Percentiles rank a stretch among this genome's conserved stretches.
Evolutionary conservation across 352 stramenopile species (phyloP).

Genomic region (Phytopythium litorale): DNA sequence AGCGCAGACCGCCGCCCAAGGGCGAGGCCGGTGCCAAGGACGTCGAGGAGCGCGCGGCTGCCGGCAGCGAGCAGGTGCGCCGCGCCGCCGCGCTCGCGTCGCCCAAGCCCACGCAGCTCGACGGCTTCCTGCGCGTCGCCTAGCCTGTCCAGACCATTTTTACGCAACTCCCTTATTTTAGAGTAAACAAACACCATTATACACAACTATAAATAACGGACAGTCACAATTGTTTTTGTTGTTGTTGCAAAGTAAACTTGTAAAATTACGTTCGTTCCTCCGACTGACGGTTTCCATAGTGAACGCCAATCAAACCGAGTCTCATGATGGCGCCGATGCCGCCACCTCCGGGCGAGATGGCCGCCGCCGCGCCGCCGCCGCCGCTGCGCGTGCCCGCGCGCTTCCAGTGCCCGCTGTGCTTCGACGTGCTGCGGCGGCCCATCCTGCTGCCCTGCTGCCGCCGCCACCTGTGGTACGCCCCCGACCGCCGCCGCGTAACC

Average conservation of each 20-base stretch:
- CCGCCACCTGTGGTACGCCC: slow-evolving; percentile 58
- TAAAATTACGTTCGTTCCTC: too few species aligned
- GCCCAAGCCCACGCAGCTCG: neutral
- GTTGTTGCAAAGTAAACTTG: too few species aligned
- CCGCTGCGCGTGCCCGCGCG: slow-evolving; percentile 44
- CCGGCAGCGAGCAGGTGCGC: slow-evolving; percentile 11
- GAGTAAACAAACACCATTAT: neutral
- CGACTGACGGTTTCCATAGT: neutral
- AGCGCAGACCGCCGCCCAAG: neutral
- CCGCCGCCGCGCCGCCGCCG: neutral
- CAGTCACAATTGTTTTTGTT: too few species aligned
- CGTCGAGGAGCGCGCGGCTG: slow-evolving; percentile 8
- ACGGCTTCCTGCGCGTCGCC: slow-evolving; percentile 3
- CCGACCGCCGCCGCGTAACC: neutral
- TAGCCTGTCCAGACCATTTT: neutral
- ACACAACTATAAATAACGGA: neutral
- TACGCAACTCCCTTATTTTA: slow-evolving; percentile 6
- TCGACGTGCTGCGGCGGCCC: slow-evolving; percentile 62
- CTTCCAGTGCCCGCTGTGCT: slow-evolving; percentile 76
- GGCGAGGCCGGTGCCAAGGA: neutral
- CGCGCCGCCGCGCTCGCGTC: slow-evolving; percentile 14
- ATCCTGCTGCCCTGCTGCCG: slow-evolving; percentile 72
- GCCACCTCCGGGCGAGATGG: neutral
- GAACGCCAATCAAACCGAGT: neutral
- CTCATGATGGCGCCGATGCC: neutral